phyloP scores from a whole-genome alignment of 139 green algal genomes.

The Chloropicon primus region DNA sequence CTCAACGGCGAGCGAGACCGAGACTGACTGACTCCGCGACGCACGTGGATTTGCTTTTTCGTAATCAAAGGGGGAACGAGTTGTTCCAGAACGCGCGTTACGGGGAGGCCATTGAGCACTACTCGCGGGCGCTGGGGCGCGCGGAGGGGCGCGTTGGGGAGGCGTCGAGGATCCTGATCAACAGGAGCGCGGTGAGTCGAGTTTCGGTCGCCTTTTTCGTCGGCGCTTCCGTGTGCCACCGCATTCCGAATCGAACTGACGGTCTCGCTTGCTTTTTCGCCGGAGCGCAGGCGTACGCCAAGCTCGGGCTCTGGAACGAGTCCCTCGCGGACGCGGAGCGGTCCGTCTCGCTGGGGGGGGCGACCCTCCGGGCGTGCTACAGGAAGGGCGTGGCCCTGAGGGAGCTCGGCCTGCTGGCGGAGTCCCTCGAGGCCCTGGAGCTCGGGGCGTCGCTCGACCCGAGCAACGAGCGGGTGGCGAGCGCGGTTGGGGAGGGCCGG shows the following conservation, averaged over 20 bases:
- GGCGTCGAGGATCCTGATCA: background rate
- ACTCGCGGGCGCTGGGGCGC: background rate
- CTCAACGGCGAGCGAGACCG: too few species aligned
- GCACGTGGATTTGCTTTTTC: too few species aligned
- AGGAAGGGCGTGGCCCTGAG: background rate
- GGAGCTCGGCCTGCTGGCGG: background rate
- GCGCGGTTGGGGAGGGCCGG: background rate
- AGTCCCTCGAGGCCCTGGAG: background rate
- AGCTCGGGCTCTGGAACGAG: background rate
- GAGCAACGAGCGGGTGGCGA: background rate
- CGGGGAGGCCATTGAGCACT: background rate
- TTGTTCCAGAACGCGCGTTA: background rate
- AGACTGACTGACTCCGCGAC: too few species aligned
- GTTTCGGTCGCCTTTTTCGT: too few species aligned
- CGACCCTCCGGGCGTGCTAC: background rate
- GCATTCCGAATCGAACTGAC: too few species aligned
- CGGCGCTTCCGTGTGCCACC: too few species aligned
- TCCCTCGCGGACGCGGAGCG: background rate
- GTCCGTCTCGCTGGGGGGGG: background rate
- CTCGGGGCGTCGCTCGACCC: background rate
- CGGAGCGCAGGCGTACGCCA: background rate
- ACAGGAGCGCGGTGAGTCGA: background rate
- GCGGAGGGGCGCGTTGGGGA: background rate
- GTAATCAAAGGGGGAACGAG: background rate
- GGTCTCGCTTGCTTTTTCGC: too few species aligned